Evolutionary conservation across 768 basidiomycete genomes (phyloP).

Genomic region (Hygrophoropsis aurantiaca): DNA sequence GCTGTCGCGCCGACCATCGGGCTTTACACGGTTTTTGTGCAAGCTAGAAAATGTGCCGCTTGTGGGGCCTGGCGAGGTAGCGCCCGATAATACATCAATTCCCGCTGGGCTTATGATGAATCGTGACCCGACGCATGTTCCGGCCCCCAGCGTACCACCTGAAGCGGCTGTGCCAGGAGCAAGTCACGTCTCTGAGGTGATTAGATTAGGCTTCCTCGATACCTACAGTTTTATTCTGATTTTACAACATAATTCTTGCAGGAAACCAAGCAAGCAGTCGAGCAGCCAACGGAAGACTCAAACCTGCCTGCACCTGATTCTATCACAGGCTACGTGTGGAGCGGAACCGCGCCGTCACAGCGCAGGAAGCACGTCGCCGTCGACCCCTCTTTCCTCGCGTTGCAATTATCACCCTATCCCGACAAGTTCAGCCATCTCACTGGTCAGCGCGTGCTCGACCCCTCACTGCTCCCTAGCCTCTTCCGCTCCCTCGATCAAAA

Average conservation of each 20-base stretch:
- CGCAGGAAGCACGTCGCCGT: slow-evolving; percentile 82
- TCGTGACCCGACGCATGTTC: slow-evolving; percentile 41
- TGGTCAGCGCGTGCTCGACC: slow-evolving; percentile 49
- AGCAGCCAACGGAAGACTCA: not conserved
- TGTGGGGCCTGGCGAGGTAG: slow-evolving; percentile 80
- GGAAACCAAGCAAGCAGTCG: slow-evolving; percentile 3
- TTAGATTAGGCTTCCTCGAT: not conserved
- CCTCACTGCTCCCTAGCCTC: slow-evolving; percentile 54
- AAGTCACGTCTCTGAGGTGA: slow-evolving; percentile 7
- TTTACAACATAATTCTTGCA: not conserved
- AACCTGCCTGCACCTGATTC: slow-evolving; percentile 57
- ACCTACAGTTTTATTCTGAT: not conserved
- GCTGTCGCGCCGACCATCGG: slow-evolving; percentile 81
- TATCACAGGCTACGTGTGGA: slow-evolving; percentile 88
- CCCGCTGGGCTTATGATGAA: slow-evolving; percentile 77
- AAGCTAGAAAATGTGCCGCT: slow-evolving; percentile 87
- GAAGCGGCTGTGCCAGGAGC: slow-evolving; percentile 16
- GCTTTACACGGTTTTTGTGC: slow-evolving; percentile 81
- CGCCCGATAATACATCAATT: slow-evolving; percentile 72
- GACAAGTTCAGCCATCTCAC: slow-evolving; percentile 38
- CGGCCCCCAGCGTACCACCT: slow-evolving; percentile 14
- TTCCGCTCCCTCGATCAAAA: slow-evolving; percentile 74
- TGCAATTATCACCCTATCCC: slow-evolving; percentile 83
- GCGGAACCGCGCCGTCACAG: slow-evolving; percentile 81
- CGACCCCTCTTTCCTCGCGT: slow-evolving; percentile 81